Conservation (phyloP, 2,329 filamentous ascomycete genomes). For the Sporothrix sp. region DNA sequence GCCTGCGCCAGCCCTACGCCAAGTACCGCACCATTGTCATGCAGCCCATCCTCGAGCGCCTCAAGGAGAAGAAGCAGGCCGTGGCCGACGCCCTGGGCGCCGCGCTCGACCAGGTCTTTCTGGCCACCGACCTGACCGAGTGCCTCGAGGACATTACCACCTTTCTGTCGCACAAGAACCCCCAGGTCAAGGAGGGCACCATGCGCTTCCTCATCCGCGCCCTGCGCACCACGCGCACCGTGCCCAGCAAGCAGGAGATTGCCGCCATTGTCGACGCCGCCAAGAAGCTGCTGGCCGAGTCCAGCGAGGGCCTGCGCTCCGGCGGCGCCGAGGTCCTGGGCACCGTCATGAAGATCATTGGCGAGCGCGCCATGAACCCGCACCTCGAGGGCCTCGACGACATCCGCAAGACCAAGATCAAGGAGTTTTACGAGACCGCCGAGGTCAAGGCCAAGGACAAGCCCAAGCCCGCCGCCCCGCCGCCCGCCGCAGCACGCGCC, state of each 20-base stretch:
- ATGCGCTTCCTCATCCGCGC: slow-evolving; percentile 88
- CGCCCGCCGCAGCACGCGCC: slow-evolving; percentile 39
- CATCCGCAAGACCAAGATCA: slow-evolving; percentile 90
- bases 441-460: slow-evolving; percentile 87
- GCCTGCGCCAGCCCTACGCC: slow-evolving; percentile 64
- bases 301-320: slow-evolving; percentile 72
- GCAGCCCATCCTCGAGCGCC: slow-evolving; percentile 81
- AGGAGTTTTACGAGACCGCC: slow-evolving; percentile 76
- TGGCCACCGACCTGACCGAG: slow-evolving; percentile 63
- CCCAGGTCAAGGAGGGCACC: slow-evolving; percentile 91
- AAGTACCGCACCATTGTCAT: slow-evolving; percentile 76
- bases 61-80: slow-evolving; percentile 93
- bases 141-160: slow-evolving; percentile 85
- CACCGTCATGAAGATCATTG: slow-evolving; percentile 97
- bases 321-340: slow-evolving; percentile 88
- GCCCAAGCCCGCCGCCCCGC: slow-evolving; percentile 66
- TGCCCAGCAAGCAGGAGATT: slow-evolving; percentile 76
- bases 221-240: slow-evolving; percentile 70
- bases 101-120: slow-evolving; percentile 64
- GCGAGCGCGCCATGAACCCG: slow-evolving; percentile 88
- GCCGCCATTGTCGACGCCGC: slow-evolving; percentile 75
- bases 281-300: slow-evolving; percentile 85
- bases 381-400: slow-evolving; percentile 90
- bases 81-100: slow-evolving; percentile 81
- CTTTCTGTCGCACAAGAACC: slow-evolving; percentile 87